Conservation (phyloP, 2,329 filamentous ascomycete genomes). For the Achaetomium macrosporum region DNA sequence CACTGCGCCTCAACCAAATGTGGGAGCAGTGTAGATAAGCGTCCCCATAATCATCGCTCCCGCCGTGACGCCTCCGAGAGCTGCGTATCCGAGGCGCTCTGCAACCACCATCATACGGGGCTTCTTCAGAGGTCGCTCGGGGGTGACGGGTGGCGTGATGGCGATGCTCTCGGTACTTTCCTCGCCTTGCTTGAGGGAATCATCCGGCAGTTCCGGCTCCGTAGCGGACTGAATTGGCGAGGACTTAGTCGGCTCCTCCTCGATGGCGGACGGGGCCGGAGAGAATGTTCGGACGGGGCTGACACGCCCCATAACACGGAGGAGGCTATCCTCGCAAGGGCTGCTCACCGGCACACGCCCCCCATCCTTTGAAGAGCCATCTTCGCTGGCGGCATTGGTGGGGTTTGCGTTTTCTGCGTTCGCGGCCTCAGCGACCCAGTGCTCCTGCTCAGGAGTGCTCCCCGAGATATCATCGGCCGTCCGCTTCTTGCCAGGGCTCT, state of each 20-base stretch:
- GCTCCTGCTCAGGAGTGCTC: slow-evolving; percentile 18
- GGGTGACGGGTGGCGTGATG: background rate
- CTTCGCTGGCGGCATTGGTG: background rate
- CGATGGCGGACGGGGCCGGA: too few species aligned
- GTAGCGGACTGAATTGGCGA: too few species aligned
- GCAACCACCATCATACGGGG: slow-evolving; percentile 26
- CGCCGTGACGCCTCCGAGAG: slow-evolving; percentile 32
- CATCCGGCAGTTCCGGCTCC: too few species aligned
- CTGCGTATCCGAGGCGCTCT: slow-evolving; percentile 32
- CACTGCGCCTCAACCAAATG: slow-evolving; percentile 23
- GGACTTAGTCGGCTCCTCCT: too few species aligned
- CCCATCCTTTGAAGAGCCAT: background rate
- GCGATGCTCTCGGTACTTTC: too few species aligned
- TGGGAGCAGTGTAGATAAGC: slow-evolving; percentile 35
- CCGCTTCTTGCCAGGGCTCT: slow-evolving; percentile 23
- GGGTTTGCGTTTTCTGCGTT: background rate
- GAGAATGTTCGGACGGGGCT: too few species aligned
- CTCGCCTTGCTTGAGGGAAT: too few species aligned
- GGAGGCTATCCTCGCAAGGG: too few species aligned
- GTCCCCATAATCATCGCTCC: slow-evolving; percentile 33
- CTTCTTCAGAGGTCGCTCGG: slow-evolving; percentile 26
- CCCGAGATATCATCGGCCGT: slow-evolving; percentile 30
- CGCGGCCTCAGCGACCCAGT: slow-evolving; percentile 5
- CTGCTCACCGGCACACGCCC: too few species aligned
- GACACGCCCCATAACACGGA: too few species aligned